These are phyloP conservation scores for Aspergillus nidulans DNA, from an alignment of 495 filamentous ascomycete species.

Conservation along the genomic window DNA sequence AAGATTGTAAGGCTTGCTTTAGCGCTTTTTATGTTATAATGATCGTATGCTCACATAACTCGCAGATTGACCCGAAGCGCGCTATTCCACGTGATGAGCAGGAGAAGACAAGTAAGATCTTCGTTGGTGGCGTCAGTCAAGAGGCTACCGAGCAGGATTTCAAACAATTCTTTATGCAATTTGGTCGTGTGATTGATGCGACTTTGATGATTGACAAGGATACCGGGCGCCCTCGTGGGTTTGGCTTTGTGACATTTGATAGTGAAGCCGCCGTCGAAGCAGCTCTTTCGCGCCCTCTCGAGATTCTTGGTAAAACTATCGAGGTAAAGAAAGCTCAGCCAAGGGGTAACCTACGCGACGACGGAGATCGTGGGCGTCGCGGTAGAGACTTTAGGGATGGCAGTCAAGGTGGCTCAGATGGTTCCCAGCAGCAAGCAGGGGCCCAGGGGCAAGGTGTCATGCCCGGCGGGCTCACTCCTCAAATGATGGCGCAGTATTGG, in stretches of 20 bases:
- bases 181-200: slow-evolving; percentile 92
- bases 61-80: slow-evolving; percentile 92
- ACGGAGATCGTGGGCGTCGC: slow-evolving; percentile 62
- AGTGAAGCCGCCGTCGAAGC: slow-evolving; percentile 92
- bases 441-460: slow-evolving; percentile 40
- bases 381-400: slow-evolving; percentile 56
- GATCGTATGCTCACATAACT: slow-evolving; percentile 22
- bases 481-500: slow-evolving; percentile 97
- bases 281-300: slow-evolving; percentile 74
- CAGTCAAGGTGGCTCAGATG: slow-evolving; percentile 40
- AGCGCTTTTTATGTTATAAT: neutral
- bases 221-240: slow-evolving; percentile 89
- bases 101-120: slow-evolving; percentile 96
- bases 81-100: slow-evolving; percentile 97
- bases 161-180: slow-evolving; percentile 92
- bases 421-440: slow-evolving; percentile 44
- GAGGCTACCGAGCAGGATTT: slow-evolving; percentile 95
- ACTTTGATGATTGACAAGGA: slow-evolving; percentile 99
- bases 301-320: slow-evolving; percentile 91
- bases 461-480: slow-evolving; percentile 72
- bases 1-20: slow-evolving; percentile 76
- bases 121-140: slow-evolving; percentile 95
- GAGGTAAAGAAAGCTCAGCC: slow-evolving; percentile 98
- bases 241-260: slow-evolving; percentile 99
- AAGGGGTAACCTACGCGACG: slow-evolving; percentile 87